Evolutionary conservation across 768 basidiomycete genomes (phyloP), one percentile per base, ranked within the genome.

Genomic region (Panus rudis): DNA sequence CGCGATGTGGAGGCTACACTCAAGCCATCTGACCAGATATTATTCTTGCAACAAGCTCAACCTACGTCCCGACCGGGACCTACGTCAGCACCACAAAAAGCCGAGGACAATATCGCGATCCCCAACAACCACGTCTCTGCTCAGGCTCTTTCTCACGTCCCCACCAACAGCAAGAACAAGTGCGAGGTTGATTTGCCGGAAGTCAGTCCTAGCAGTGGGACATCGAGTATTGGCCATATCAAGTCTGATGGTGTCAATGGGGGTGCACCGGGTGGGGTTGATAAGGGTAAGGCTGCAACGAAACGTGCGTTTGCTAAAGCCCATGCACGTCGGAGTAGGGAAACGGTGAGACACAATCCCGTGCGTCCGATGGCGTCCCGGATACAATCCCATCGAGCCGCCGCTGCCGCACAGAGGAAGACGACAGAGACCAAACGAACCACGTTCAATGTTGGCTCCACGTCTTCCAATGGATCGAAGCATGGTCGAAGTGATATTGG

Each of bases 371-470:
- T 22, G 20, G 50, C 57, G 38, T 54, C 58, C 27, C 47, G 50
- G 19, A 54, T 56, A 30, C 53, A 55, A 41, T 60, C 61, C 41
- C 52, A 55, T 27, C 57, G 51, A 44, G 42, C 47, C n/a, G 56
- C 56, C 35, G 32, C 54, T 37, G 24, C 53, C 17, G 45, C 46
- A 31, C 53, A 53, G 26, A 46, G 50, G 48, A 57, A 55, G 41
- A n/a, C n/a, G n/a, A 31, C 46, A 3, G 56, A 54, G 41, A 34
- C 49, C 37, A 47, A 49, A 46, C 52, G 57, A 43, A 51, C 52
- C 11, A 64, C 65, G 52, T 79, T 82, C 47, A 76, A 78, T 50
- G 71, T 82, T 43, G 79, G 78, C 2, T 80, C 79, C 13, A 66
- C 69, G 46, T 79, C 78, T 28, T 78, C 78, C 40, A 72, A 72